Evolutionary conservation across 306 rosid species (phyloP), one percentile per base, ranked within the genome.

Genomic region (Cyclanthera cordifolia): DNA sequence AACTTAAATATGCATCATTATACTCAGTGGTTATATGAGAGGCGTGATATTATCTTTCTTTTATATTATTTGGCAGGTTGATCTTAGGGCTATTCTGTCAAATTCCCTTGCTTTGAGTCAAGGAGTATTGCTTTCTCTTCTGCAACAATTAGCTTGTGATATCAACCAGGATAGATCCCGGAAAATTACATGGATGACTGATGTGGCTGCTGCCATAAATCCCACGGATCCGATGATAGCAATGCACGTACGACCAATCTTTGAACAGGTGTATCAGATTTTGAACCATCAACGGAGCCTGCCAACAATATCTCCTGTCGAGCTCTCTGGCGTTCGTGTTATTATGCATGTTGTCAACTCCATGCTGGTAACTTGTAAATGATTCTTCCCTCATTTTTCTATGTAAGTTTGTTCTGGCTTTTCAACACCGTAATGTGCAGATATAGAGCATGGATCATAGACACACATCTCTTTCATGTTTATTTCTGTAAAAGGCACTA

Each of bases 91-190:
- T 53, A 73, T 94, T 15, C 46, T 94, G 79, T 51, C 89, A 15
- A 59, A 70, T 53, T 89, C 97, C 75, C 88, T 88, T 16, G 95
- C 95, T n/a, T 81, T 94, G 81, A 88, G 95, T 85, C 99, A 94
- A 79, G 99, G 97, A 53, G 97, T 90, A 66, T 79, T 94, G 58
- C 92, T 94, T 9, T 90, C 99, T 5, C 99, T 94, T 79, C 69
- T 94, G 82, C 99, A 94, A 75, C 99, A 94, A 74, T 63, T 94
- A 81, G 96, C 96, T 0, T 94, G 96, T 27, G 99, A 90, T 66
- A 85, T 94, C 69, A 86, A 72, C 85, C 83, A 73, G 0, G 96
- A 90, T 16, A 19, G 79, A 39, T 34, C 87, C 13, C 85, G 86
- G 25, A 94, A 94, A 72, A 30, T 90, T 5, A 72, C 80, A 2